Percentiles rank a stretch among this genome's conserved stretches.
Conservation (phyloP, 2,329 filamentous ascomycete species). For the Colletotrichum cereale region DNA sequence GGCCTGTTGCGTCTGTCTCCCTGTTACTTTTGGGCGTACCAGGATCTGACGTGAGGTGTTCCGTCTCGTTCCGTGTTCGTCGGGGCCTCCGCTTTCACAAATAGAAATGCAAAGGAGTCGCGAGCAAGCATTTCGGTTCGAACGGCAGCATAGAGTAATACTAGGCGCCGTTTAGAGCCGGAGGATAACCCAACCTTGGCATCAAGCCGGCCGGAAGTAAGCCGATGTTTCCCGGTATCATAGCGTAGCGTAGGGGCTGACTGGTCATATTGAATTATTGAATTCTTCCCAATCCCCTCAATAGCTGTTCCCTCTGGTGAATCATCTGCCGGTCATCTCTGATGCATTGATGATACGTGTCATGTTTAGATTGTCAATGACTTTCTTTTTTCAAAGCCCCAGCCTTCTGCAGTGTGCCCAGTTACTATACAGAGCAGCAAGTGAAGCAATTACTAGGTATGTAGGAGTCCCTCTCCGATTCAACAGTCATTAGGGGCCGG, state of each 20-base stretch:
- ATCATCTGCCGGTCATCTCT: too few species aligned
- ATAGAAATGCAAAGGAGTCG: neutral
- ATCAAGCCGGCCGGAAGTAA: slow-evolving; percentile 15
- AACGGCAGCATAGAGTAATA: neutral
- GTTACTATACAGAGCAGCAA: neutral
- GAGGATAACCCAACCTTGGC: slow-evolving; percentile 4
- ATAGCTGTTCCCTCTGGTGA: neutral
- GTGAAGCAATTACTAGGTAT: neutral
- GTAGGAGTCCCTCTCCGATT: neutral
- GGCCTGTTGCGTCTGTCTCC: neutral
- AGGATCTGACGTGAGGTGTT: neutral
- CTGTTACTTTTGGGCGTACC: neutral
- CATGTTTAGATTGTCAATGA: too few species aligned
- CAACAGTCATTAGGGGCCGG: neutral
- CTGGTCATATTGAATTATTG: neutral
- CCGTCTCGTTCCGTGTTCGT: neutral
- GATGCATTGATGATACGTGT: neutral
- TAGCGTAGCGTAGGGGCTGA: neutral
- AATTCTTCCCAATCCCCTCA: neutral
- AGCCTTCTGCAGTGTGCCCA: neutral
- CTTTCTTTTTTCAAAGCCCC: slow-evolving; percentile 1
- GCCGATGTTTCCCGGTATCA: slow-evolving; percentile 14
- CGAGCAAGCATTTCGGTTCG: neutral
- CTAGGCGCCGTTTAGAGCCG: slow-evolving; percentile 1
- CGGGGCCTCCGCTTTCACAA: neutral